Conservation (phyloP, 2,329 filamentous ascomycete species). For the Microdochium trichocladiopsis region DNA sequence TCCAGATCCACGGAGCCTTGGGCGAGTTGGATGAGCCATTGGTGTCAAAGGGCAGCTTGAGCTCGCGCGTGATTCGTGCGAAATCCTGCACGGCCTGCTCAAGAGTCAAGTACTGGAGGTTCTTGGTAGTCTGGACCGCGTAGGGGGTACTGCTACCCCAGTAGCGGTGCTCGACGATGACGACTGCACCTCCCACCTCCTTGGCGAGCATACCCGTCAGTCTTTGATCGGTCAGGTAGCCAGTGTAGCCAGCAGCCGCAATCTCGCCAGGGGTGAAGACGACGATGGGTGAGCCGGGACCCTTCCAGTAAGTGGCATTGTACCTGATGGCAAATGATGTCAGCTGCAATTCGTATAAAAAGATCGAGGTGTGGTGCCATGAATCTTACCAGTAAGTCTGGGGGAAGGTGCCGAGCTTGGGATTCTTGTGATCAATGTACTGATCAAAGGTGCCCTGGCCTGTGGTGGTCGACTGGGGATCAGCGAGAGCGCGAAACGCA, state of each 20-base stretch:
- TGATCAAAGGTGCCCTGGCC: slow-evolving; percentile 36
- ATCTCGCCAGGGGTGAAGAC: slow-evolving; percentile 46
- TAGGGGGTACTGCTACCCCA: slow-evolving; percentile 51
- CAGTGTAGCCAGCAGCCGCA: slow-evolving; percentile 35
- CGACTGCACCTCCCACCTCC: slow-evolving; percentile 42
- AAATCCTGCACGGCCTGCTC: slow-evolving; percentile 46
- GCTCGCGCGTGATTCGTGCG: slow-evolving; percentile 44
- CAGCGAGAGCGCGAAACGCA: slow-evolving; percentile 7
- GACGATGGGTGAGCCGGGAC: slow-evolving; percentile 44
- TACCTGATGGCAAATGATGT: slow-evolving; percentile 19
- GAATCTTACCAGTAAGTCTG: slow-evolving; percentile 45
- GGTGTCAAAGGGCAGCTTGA: slow-evolving; percentile 44
- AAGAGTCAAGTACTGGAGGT: slow-evolving; percentile 45
- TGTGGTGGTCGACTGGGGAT: slow-evolving; percentile 4
- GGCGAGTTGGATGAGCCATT: slow-evolving; percentile 39
- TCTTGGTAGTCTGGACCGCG: slow-evolving; percentile 39
- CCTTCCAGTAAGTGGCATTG: slow-evolving; percentile 41
- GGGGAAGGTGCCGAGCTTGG: slow-evolving; percentile 44
- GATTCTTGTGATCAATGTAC: slow-evolving; percentile 50
- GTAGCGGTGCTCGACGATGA: slow-evolving; percentile 52
- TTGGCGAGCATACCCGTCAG: slow-evolving; percentile 43
- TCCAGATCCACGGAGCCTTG: slow-evolving; percentile 47
- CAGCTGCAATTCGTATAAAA: no score
- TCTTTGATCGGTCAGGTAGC: slow-evolving; percentile 41
- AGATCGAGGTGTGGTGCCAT: no score